These are phyloP conservation scores for Castanea mollissima DNA, from an alignment of 306 rosid genomes.

Conservation along the genomic window DNA sequence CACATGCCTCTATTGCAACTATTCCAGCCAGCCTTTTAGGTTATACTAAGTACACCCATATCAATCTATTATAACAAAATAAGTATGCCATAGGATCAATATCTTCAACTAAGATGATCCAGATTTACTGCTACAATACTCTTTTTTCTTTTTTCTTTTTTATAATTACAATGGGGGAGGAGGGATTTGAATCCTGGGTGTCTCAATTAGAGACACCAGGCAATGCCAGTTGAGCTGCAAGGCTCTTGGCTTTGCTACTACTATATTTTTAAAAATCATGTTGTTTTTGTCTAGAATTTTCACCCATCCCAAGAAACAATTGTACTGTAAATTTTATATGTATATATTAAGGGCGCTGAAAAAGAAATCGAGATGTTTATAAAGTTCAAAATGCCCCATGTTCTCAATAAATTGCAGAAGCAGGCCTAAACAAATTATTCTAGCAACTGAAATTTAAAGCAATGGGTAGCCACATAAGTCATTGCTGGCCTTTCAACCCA, in stretches of 20 bases:
- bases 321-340: too few species aligned
- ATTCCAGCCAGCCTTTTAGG: not conserved
- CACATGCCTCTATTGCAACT: not conserved
- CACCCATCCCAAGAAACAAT: not conserved
- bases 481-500: not conserved
- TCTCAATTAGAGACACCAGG: too few species aligned
- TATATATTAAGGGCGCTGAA: not conserved
- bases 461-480: not conserved
- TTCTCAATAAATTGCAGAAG: not conserved
- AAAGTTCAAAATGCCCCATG: not conserved
- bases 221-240: accelerated
- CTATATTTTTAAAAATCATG: not conserved
- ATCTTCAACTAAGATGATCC: not conserved
- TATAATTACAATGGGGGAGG: too few species aligned
- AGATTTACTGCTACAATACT: not conserved
- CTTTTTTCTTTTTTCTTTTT: too few species aligned
- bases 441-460: not conserved
- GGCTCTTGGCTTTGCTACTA: too few species aligned
- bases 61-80: not conserved
- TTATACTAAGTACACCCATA: not conserved
- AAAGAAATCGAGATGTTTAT: not conserved
- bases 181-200: too few species aligned
- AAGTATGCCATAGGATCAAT: not conserved
- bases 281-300: not conserved
- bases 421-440: not conserved